These are phyloP conservation scores for Echria macrotheca DNA, from an alignment of 495 filamentous ascomycete species.

Conservation along the genomic window DNA sequence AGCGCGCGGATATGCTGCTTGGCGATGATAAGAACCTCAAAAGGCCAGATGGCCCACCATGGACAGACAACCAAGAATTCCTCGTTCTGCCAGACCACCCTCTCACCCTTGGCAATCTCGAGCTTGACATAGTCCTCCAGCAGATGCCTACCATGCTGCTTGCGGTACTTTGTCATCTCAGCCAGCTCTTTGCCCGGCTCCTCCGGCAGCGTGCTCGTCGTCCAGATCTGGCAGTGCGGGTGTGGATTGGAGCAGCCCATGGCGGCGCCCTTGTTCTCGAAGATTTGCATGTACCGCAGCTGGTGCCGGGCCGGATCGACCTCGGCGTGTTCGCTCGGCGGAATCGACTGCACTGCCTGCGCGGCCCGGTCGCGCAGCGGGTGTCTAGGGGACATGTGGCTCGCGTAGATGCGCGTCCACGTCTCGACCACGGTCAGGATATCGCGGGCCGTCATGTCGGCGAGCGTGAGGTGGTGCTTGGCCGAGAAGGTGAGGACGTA, in stretches of 20 bases:
- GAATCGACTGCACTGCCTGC: conserved; percentile 32
- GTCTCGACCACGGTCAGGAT: conserved; percentile 74
- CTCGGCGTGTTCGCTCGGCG: conserved; percentile 32
- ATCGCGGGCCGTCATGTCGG: conserved; percentile 65
- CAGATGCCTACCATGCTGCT: conserved; percentile 67
- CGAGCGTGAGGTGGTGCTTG: conserved; percentile 84
- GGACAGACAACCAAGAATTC: conserved; percentile 81
- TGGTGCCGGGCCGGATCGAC: conserved; percentile 60
- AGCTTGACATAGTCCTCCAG: conserved; percentile 82
- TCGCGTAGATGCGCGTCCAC: conserved; percentile 83
- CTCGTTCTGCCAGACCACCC: conserved; percentile 80
- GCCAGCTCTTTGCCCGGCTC: conserved; percentile 74
- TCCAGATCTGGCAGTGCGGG: conserved; percentile 96
- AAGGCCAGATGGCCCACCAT: conserved; percentile 98
- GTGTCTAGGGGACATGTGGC: conserved; percentile 67
- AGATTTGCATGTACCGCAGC: conserved; percentile 97
- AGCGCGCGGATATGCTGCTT: conserved; percentile 75
- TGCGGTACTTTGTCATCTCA: conserved; percentile 69
- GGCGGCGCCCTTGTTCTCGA: conserved; percentile 95
- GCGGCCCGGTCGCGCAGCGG: conserved; percentile 49
- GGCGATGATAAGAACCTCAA: conserved; percentile 86
- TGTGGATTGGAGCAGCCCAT: conserved; percentile 99
- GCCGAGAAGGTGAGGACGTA: conserved; percentile 94
- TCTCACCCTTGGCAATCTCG: conserved; percentile 74
- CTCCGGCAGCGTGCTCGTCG: conserved; percentile 80